Conservation (phyloP, 129 eudicot species). For the Chrysanthemum makinoi region DNA sequence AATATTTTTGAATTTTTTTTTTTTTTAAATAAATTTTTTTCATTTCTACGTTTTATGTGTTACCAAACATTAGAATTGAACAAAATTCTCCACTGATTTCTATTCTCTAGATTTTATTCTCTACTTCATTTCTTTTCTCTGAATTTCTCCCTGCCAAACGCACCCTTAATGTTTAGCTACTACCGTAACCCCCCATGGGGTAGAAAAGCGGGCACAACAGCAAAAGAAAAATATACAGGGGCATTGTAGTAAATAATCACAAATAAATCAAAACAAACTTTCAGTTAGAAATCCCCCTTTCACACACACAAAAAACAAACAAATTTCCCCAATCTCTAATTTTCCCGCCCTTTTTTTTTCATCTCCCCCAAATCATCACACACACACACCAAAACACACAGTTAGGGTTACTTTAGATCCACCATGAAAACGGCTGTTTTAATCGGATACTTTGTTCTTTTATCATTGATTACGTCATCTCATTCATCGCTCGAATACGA, state of each 20-base stretch:
- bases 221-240: not conserved
- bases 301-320: constrained; percentile 1
- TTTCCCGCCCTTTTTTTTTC: constrained; percentile 27
- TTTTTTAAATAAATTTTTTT: too few species aligned
- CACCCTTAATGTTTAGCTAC: too few species aligned
- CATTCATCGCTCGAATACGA: constrained; percentile 54
- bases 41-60: too few species aligned
- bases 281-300: constrained; percentile 16
- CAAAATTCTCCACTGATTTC: too few species aligned
- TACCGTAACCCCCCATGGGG: not conserved
- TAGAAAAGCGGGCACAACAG: not conserved
- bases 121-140: too few species aligned
- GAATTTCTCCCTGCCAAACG: too few species aligned
- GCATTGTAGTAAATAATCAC: not conserved
- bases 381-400: too few species aligned
- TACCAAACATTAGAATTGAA: too few species aligned
- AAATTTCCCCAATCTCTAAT: not conserved
- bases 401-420: not conserved
- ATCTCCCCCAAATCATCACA: not conserved
- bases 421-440: constrained; percentile 29
- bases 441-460: constrained; percentile 27
- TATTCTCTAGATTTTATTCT: too few species aligned
- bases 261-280: constrained; percentile 5
- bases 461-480: constrained; percentile 16
- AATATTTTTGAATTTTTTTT: too few species aligned